Evolutionary conservation across 1,284 basidiomycete genomes (phyloP).

Genomic region (Cryptococcus wingfieldii): DNA sequence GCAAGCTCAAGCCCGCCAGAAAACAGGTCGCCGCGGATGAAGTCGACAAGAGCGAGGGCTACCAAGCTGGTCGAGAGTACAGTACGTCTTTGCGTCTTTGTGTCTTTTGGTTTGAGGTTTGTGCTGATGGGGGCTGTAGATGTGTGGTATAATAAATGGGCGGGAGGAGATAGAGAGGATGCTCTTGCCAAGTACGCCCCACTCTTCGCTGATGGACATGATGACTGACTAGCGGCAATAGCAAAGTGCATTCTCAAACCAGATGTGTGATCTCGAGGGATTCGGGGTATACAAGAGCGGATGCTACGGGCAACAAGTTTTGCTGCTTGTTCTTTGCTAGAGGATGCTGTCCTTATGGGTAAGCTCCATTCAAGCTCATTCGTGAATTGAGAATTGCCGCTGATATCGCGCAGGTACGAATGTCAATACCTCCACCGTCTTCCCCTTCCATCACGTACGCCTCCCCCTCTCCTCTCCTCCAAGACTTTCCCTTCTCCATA

Average conservation of each 20-base stretch:
- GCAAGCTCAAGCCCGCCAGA: constrained; percentile 61
- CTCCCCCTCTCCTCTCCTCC: constrained; percentile 22
- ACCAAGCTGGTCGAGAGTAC: constrained; percentile 91
- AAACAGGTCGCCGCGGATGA: constrained; percentile 87
- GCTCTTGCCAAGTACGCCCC: constrained; percentile 75
- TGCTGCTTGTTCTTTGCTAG: constrained; percentile 93
- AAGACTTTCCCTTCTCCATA: neutral
- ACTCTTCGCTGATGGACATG: constrained; percentile 3
- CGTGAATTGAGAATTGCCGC: neutral
- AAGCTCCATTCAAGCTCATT: constrained; percentile 11
- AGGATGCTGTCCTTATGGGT: constrained; percentile 93
- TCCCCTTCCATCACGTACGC: constrained; percentile 59
- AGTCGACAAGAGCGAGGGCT: constrained; percentile 78
- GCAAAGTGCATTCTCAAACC: constrained; percentile 69
- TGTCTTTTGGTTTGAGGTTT: neutral
- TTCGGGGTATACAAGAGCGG: constrained; percentile 85
- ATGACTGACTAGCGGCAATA: constrained; percentile 39
- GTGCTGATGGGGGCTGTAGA: constrained; percentile 54
- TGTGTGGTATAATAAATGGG: constrained; percentile 99
- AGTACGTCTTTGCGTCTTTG: constrained; percentile 60
- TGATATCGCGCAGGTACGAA: constrained; percentile 59
- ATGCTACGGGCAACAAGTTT: constrained; percentile 85
- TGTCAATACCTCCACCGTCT: constrained; percentile 91
- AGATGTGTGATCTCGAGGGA: constrained; percentile 86
- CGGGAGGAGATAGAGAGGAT: constrained; percentile 89